Conservation (phyloP, 257 asterid genomes). For the Scutellaria minor region DNA sequence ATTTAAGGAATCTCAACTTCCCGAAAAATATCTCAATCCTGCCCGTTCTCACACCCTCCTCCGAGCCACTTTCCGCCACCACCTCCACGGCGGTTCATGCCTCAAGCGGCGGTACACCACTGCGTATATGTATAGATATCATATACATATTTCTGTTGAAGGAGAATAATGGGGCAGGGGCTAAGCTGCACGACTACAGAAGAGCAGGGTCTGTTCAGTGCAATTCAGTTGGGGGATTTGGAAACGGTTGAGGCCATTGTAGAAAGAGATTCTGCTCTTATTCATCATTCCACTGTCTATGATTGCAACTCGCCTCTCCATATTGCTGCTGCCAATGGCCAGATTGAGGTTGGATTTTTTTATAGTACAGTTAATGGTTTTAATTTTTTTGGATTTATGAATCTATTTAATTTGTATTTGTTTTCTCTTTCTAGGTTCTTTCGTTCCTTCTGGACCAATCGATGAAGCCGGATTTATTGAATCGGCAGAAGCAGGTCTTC, state of each 20-base stretch:
- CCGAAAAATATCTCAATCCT: slow-evolving; percentile 61
- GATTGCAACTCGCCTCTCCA: slow-evolving; percentile 82
- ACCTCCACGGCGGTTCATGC: slow-evolving; percentile 51
- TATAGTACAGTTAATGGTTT: background rate
- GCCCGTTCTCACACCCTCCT: slow-evolving; percentile 42
- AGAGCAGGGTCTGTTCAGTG: slow-evolving; percentile 67
- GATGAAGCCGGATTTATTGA: slow-evolving; percentile 70
- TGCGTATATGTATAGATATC: background rate
- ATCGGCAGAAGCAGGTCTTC: slow-evolving; percentile 81
- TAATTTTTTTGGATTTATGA: background rate
- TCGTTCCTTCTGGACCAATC: slow-evolving; percentile 71
- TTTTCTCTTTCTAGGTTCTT: slow-evolving; percentile 54
- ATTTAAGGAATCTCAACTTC: slow-evolving; percentile 42
- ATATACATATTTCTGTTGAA: background rate
- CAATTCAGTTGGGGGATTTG: slow-evolving; percentile 75
- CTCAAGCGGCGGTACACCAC: background rate
- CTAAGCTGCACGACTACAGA: slow-evolving; percentile 69
- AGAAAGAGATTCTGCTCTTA: slow-evolving; percentile 48
- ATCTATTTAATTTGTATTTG: slow-evolving; percentile 25
- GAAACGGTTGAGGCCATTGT: slow-evolving; percentile 55
- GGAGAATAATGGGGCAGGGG: slow-evolving; percentile 79
- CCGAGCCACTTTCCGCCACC: slow-evolving; percentile 37
- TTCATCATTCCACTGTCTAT: slow-evolving; percentile 53
- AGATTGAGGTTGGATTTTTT: slow-evolving; percentile 67
- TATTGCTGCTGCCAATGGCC: slow-evolving; percentile 94